Evolutionary conservation across 495 filamentous ascomycete genomes (phyloP).

Genomic region (Thermochaetoides thermophila): DNA sequence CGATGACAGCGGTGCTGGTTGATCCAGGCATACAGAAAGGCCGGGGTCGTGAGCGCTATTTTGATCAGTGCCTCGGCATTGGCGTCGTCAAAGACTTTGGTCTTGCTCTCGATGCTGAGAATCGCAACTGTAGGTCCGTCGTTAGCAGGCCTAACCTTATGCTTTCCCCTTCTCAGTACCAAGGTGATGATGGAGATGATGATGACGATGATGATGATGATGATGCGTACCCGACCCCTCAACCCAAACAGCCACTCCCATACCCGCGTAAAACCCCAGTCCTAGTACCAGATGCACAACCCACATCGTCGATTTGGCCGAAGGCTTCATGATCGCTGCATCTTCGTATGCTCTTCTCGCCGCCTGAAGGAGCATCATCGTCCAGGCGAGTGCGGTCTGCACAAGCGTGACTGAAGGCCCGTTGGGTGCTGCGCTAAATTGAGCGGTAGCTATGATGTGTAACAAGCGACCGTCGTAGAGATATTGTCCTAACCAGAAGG

Average conservation of each 20-base stretch:
- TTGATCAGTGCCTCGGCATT: slow-evolving; percentile 38
- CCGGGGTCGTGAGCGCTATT: slow-evolving; percentile 41
- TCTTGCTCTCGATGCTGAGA: too few relatives aligned
- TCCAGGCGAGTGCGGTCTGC: slow-evolving; percentile 55
- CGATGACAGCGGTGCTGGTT: slow-evolving; percentile 70
- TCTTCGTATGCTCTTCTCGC: slow-evolving; percentile 62
- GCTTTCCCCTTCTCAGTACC: too few relatives aligned
- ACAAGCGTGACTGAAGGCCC: slow-evolving; percentile 40
- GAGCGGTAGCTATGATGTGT: slow-evolving; percentile 22
- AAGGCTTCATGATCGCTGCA: slow-evolving; percentile 44
- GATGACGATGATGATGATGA: too few relatives aligned
- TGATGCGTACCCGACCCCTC: slow-evolving; percentile 62
- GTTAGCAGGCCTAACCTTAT: too few relatives aligned
- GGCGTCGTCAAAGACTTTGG: too few relatives aligned
- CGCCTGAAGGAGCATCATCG: slow-evolving; percentile 60
- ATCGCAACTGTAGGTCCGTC: too few relatives aligned
- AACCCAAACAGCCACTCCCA: slow-evolving; percentile 68
- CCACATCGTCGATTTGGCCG: slow-evolving; percentile 54
- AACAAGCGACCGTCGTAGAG: slow-evolving; percentile 38
- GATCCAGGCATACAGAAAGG: slow-evolving; percentile 62
- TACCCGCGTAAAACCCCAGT: slow-evolving; percentile 56
- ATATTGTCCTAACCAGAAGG: slow-evolving; percentile 69
- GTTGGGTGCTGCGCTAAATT: slow-evolving; percentile 9
- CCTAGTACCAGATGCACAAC: slow-evolving; percentile 69
- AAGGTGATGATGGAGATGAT: too few relatives aligned